Percentiles rank a stretch among this genome's conserved stretches.
Conservation (phyloP, 2,329 filamentous ascomycete species). For the Thelonectria discophora region DNA sequence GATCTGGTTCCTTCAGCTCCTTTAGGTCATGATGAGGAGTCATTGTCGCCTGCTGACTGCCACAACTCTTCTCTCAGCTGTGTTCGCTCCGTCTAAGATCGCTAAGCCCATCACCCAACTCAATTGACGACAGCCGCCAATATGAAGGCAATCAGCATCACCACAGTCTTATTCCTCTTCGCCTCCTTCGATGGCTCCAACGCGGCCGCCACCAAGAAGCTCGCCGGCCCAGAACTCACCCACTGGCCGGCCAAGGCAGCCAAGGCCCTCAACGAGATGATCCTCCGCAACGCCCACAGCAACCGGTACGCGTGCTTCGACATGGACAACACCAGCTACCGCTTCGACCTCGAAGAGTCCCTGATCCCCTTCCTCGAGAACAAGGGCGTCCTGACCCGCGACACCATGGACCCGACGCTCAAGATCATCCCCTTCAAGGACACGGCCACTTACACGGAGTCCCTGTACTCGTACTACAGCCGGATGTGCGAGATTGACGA, state of each 20-base stretch:
- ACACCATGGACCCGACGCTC: slow-evolving; percentile 51
- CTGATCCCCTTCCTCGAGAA: slow-evolving; percentile 55
- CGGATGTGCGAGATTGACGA: slow-evolving; percentile 55
- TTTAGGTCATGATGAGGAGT: not conserved
- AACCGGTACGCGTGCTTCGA: slow-evolving; percentile 53
- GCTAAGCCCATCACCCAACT: not conserved
- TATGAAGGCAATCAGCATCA: slow-evolving; percentile 31
- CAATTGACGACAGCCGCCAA: not conserved
- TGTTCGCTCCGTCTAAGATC: not conserved
- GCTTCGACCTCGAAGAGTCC: slow-evolving; percentile 54
- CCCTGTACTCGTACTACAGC: slow-evolving; percentile 56
- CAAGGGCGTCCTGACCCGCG: slow-evolving; percentile 52
- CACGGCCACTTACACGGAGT: slow-evolving; percentile 49
- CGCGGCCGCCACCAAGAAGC: slow-evolving; percentile 26
- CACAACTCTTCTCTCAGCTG: not conserved
- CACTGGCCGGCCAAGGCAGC: slow-evolving; percentile 52
- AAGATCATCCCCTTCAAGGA: slow-evolving; percentile 55
- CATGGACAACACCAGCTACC: slow-evolving; percentile 57
- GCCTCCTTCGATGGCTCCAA: slow-evolving; percentile 19
- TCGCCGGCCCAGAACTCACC: slow-evolving; percentile 36
- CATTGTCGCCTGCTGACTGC: not conserved
- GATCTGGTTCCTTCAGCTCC: not conserved
- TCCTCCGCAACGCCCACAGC: slow-evolving; percentile 49
- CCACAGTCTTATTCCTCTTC: slow-evolving; percentile 33
- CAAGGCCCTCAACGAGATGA: slow-evolving; percentile 49